Conservation (phyloP, 2,329 filamentous ascomycete genomes). For the Pseudogymnoascus sp. region DNA sequence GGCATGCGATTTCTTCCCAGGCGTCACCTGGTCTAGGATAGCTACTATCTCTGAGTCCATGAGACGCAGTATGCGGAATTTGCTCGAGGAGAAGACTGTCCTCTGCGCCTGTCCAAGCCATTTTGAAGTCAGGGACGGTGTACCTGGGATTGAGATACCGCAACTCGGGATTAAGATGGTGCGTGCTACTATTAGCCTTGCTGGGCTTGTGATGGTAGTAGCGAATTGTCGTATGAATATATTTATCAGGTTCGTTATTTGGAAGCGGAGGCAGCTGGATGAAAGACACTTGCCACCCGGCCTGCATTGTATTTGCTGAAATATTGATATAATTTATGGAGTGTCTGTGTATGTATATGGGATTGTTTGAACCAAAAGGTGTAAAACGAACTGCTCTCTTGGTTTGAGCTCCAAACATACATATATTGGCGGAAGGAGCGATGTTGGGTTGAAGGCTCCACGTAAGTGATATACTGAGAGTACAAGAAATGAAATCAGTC, state of each 20-base stretch:
- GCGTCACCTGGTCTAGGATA: not conserved
- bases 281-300: not conserved
- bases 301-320: not conserved
- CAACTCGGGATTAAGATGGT: not conserved
- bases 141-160: not conserved
- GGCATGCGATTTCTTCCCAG: not conserved
- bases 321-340: not conserved
- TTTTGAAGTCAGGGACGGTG: not conserved
- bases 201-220: not conserved
- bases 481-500: not conserved
- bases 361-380: not conserved
- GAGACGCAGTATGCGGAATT: not conserved
- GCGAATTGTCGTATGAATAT: not conserved
- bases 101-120: not conserved
- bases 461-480: not conserved
- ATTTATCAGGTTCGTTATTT: not conserved
- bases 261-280: not conserved
- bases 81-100: conserved; percentile 1
- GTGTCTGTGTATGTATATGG: not conserved
- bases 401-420: not conserved
- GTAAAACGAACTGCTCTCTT: not conserved
- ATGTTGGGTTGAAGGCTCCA: not conserved
- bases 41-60: not conserved
- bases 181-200: not conserved
- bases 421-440: not conserved